Percentiles rank a stretch among this genome's conserved stretches.
These are phyloP conservation scores for Castanea sativa DNA, from an alignment of 306 rosid genomes.

Conservation along the genomic window DNA sequence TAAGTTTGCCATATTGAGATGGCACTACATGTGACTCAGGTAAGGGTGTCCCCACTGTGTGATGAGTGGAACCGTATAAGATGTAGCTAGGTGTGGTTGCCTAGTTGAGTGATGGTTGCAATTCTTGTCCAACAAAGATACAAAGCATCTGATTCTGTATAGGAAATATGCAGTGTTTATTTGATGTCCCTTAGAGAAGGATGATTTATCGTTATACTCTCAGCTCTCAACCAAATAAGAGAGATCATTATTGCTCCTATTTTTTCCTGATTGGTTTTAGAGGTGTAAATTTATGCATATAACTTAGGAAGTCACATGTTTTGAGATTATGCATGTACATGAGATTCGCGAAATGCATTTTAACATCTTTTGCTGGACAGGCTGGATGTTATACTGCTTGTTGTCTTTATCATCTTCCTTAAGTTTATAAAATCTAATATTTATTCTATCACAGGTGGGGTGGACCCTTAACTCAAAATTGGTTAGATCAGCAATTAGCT, in stretches of 20 bases:
- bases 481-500: constrained; percentile 82
- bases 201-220: too few relatives aligned
- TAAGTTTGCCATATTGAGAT: background rate
- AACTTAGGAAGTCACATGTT: background rate
- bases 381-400: background rate
- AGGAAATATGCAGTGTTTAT: too few relatives aligned
- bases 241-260: too few relatives aligned
- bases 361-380: background rate
- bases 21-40: background rate
- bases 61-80: too few relatives aligned
- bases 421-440: constrained; percentile 21
- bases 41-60: too few relatives aligned
- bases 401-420: constrained; percentile 19
- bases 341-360: background rate
- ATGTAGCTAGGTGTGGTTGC: too few relatives aligned
- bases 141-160: too few relatives aligned
- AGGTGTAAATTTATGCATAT: background rate
- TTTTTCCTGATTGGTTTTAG: too few relatives aligned
- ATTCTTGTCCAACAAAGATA: too few relatives aligned
- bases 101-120: too few relatives aligned
- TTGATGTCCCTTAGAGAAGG: too few relatives aligned
- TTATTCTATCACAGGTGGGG: constrained; percentile 74
- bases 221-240: too few relatives aligned
- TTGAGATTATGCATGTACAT: background rate
- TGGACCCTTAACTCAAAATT: constrained; percentile 84